These are phyloP conservation scores for Salix viminalis DNA, from an alignment of 345 rosid species.

Conservation along the genomic window DNA sequence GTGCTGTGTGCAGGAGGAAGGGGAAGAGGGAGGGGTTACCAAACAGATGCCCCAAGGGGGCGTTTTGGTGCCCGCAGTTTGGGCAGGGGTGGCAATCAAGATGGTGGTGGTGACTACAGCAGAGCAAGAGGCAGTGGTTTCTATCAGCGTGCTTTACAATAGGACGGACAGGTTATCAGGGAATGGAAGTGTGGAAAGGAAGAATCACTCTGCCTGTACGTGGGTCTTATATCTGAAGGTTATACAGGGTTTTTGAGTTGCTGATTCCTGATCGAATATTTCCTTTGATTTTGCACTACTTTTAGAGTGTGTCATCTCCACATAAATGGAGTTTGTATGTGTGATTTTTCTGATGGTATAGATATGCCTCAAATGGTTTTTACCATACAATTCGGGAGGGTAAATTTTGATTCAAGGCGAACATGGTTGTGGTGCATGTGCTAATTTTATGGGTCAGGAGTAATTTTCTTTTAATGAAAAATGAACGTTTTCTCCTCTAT, in stretches of 20 bases:
- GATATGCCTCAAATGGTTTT: slow-evolving; percentile 1
- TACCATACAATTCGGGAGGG: slow-evolving; percentile 14
- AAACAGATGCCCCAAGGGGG: slow-evolving; percentile 47
- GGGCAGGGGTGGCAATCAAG: slow-evolving; percentile 67
- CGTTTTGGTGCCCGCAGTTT: slow-evolving; percentile 36
- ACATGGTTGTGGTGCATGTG: neutral
- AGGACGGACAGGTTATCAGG: slow-evolving; percentile 6
- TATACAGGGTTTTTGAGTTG: slow-evolving; percentile 15
- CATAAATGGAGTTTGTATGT: neutral
- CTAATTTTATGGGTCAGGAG: neutral
- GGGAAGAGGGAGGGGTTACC: slow-evolving; percentile 80
- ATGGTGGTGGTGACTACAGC: slow-evolving; percentile 52
- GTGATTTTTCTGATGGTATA: slow-evolving; percentile 9
- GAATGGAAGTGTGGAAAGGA: neutral
- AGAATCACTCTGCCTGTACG: slow-evolving; percentile 8
- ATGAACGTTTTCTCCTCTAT: neutral
- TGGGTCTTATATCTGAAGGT: slow-evolving; percentile 19
- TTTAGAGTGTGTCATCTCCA: slow-evolving; percentile 10
- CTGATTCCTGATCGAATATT: slow-evolving; percentile 27
- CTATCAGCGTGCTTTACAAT: slow-evolving; percentile 54
- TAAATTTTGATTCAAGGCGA: slow-evolving; percentile 2
- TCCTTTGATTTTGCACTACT: slow-evolving; percentile 11
- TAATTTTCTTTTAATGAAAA: neutral
- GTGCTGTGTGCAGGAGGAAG: slow-evolving; percentile 30
- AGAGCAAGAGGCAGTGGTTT: slow-evolving; percentile 67